These are phyloP conservation scores for Geum urbanum DNA, from an alignment of 306 rosid species.

Conservation along the genomic window DNA sequence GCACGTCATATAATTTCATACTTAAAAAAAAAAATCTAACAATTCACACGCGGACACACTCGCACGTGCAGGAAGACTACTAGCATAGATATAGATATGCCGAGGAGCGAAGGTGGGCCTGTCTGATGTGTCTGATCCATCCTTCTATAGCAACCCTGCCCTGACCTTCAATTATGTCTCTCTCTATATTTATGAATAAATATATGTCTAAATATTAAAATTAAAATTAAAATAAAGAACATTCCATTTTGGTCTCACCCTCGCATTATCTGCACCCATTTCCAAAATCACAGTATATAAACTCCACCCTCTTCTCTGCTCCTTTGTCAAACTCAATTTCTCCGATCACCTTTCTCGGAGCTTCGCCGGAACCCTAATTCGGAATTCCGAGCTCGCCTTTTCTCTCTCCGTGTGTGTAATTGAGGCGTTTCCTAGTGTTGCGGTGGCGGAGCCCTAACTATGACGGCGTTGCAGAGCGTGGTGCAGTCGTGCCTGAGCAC, in stretches of 20 bases:
- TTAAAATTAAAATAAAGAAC: not conserved
- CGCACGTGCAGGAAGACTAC: too few relatives aligned
- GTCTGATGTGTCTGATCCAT: constrained; percentile 1
- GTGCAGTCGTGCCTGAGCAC: constrained; percentile 38
- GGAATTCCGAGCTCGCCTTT: not conserved
- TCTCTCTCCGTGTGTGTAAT: not conserved
- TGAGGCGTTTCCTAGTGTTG: not conserved
- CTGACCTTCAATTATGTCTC: constrained; percentile 19
- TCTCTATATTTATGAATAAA: not conserved
- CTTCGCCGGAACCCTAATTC: not conserved
- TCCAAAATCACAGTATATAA: not conserved
- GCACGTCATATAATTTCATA: too few relatives aligned
- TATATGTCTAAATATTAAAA: too few relatives aligned
- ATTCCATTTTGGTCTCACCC: not conserved
- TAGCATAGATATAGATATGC: too few relatives aligned
- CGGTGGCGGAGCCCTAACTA: not conserved
- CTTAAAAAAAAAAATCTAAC: too few relatives aligned
- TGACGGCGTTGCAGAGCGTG: constrained; percentile 53
- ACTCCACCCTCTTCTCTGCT: not conserved
- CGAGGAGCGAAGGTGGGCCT: constrained; percentile 9
- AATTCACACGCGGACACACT: too few relatives aligned
- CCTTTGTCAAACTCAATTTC: not conserved
- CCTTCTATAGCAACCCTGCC: not conserved
- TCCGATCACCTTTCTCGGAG: not conserved
- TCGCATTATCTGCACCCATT: constrained; percentile 6